A percentile compares a stretch with the other conserved stretches of the same genome.
Conservation (phyloP, 768 basidiomycete genomes). For the Tricholoma bakamatsutake region DNA sequence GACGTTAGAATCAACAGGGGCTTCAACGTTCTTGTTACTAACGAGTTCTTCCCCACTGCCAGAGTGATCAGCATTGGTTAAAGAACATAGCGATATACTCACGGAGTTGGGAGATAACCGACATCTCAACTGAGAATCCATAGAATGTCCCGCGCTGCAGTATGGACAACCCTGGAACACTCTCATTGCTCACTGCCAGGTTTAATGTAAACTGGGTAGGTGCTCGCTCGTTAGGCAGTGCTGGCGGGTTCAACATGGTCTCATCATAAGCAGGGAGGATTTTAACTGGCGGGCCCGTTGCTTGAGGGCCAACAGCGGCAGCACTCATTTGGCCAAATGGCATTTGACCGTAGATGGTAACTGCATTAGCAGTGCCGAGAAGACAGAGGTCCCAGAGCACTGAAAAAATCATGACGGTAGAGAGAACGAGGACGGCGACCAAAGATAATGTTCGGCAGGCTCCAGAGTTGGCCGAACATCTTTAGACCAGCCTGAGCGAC, state of each 20-base stretch:
- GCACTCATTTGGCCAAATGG: conserved; percentile 21
- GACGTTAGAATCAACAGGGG: neutral
- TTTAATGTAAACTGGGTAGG: conserved; percentile 36
- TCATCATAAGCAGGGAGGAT: conserved; percentile 45
- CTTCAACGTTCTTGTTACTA: conserved; percentile 9
- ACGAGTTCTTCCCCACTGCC: conserved; percentile 51
- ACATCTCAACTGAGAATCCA: conserved; percentile 75
- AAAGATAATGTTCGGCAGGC: neutral
- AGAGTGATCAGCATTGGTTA: neutral
- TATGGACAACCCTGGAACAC: conserved; percentile 31
- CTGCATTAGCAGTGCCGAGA: conserved; percentile 9
- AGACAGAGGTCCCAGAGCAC: conserved; percentile 8
- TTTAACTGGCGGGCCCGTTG: conserved; percentile 27
- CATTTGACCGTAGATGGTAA: conserved; percentile 29
- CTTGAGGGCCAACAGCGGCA: conserved; percentile 10
- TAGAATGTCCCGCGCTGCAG: conserved; percentile 50
- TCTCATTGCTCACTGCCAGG: conserved; percentile 29
- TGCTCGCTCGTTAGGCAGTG: conserved; percentile 39
- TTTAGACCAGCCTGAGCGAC: too few species aligned
- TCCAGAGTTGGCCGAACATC: neutral
- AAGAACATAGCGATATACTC: conserved; percentile 27
- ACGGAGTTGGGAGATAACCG: conserved; percentile 62
- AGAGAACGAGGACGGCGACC: neutral
- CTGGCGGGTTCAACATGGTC: conserved; percentile 42
- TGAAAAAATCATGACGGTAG: conserved; percentile 7